Base-by-base conservation (phyloP, 441 rosid species). In the Aquilaria agallochum region DNA sequence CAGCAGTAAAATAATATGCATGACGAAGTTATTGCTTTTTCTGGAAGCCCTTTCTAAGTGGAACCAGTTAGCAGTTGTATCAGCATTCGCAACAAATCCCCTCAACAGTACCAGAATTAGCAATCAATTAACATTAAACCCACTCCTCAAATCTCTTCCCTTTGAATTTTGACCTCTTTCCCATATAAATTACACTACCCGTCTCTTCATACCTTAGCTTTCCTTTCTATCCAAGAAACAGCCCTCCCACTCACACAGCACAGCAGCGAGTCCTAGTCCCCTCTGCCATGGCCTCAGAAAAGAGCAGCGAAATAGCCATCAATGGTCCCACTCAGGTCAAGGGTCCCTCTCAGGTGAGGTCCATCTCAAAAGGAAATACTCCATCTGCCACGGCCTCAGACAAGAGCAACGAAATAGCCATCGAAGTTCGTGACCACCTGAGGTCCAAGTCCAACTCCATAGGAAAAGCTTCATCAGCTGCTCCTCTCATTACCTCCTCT, bases 291-390 rank as follows among this genome's bases (percentile, higher is more conserved):
- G 76, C 68, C 14, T 59, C 73, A 1, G 73, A 50, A 31, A 74
- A 53, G 45, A 69, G 68, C 9, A 69, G 55, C 2, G 75, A 63
- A 42, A 59, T 74, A 10, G 14, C 55, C 7, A 65, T 83, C 53
- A 56, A 9, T 5, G 68, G 27, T 81, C 42, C 58, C 50, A 20
- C 27, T 20, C 27, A 1, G 83, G 72, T 31, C 56, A 75, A 13
- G 67, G 61, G 62, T 58, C 76, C 15, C 72, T 62, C 20, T 59
- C 73, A 72, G 34, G 59, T 74, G 12, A 68, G 60, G 60, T 56
- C 77, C n/a, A 74, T 60, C 20, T 58, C 73, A 0, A 87, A 89
- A 70, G 94, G 81, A 55, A 78, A 83, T 68, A 83, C 34, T 64
- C 14, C 7, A 7, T 31, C 6, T 2, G 53, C 44, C 42, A 76